phyloP scores from a whole-genome alignment of 306 rosid genomes.

The Cucumis melo region DNA sequence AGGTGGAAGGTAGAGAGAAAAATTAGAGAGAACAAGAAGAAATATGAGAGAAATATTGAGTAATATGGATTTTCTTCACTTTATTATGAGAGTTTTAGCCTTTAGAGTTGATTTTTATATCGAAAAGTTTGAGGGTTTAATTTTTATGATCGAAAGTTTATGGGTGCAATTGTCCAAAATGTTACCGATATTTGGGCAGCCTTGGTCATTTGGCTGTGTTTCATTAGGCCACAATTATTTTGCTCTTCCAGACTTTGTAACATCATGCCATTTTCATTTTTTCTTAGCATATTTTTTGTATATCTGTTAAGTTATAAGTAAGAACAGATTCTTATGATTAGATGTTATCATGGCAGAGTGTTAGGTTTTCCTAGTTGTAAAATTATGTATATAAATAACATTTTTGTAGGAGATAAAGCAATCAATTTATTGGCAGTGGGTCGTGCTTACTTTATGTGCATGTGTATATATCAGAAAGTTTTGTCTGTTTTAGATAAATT shows the following conservation, averaged over 20 bases:
- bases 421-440: neutral
- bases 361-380: neutral
- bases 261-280: neutral
- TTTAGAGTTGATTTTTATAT: too few species aligned
- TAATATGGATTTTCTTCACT: too few species aligned
- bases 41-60: too few species aligned
- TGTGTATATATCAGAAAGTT: neutral
- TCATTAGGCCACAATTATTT: neutral
- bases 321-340: neutral
- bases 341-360: neutral
- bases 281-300: neutral
- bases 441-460: neutral
- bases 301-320: neutral
- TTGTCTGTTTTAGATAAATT: neutral
- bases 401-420: neutral
- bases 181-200: neutral
- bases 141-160: too few species aligned
- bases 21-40: too few species aligned
- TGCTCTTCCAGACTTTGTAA: neutral
- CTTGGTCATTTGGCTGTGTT: neutral
- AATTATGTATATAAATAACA: neutral
- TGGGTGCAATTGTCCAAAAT: too few species aligned
- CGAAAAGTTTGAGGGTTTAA: too few species aligned
- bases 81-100: too few species aligned
- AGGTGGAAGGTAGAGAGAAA: too few species aligned